Evolutionary conservation across 345 rosid species (phyloP), one percentile per base, ranked within the genome.

Genomic region (Anastatica hierochuntica): DNA sequence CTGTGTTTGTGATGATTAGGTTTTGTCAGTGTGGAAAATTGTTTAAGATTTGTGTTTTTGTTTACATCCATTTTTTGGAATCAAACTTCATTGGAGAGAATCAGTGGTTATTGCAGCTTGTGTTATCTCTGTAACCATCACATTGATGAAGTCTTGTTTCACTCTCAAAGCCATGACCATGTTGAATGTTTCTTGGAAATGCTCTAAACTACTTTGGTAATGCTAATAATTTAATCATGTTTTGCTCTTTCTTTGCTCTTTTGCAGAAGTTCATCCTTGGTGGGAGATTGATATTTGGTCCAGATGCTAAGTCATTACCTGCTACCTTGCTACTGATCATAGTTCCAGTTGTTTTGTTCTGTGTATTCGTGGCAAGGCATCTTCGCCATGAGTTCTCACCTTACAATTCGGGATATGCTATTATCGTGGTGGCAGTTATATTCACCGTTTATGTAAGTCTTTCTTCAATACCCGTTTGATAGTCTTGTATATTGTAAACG

Each of bases 221-320:
- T n/a, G n/a, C n/a, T n/a, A n/a, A n/a, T 37, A 47, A 14, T 30
- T 11, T 49, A 10, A 35, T 23, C 41, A 57, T 64, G 15, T 14
- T 51, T 14, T 43, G 35, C 34, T 41, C 23, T 60, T 38, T 56
- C 58, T 3, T 47, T 44, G 21, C 23, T 70, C 20, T 67, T 62
- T 45, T 74, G 48, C 90, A 90, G 96, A 88, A 78, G 49, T 89
- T 89, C 70, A 58, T 89, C 48, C 70, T 92, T 67, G 81, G 82
- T 66, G 98, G 97, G 67, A 85, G 98, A 66, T 67, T 92, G 75
- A 81, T 92, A 55, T 92, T 92, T 69, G 98, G 98, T 43, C 98
- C 98, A 49, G 97, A 92, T 81, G 95, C 95, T 41, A 79, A 54
- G 67, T 88, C 97, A 36, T 61, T 92, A 45, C 70, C 83, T 44